These are phyloP conservation scores for Candida incommunis DNA, from an alignment of 805 yeast species.

Conservation along the genomic window DNA sequence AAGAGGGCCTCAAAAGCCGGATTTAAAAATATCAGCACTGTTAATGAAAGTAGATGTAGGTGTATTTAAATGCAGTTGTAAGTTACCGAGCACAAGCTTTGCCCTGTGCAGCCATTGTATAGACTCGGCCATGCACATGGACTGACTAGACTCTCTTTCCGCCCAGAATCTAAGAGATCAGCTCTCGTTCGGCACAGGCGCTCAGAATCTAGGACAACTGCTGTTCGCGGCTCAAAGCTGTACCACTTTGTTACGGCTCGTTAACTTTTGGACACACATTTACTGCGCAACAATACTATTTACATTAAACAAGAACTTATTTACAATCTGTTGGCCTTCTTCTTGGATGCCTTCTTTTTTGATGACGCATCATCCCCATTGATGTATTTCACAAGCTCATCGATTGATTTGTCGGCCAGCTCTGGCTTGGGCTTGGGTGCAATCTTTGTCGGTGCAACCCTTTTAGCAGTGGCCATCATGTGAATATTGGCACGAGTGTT, in stretches of 20 bases:
- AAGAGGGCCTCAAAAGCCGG: not conserved
- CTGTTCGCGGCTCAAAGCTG: no score
- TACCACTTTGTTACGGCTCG: no score
- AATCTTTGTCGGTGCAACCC: slow-evolving; percentile 1
- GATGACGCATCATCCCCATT: slow-evolving; percentile 31
- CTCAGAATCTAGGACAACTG: no score
- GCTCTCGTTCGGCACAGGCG: no score
- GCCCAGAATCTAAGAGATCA: no score
- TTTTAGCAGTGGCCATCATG: slow-evolving; percentile 4
- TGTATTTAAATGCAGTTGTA: slow-evolving; percentile 1
- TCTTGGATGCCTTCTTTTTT: slow-evolving; percentile 22
- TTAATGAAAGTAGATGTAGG: slow-evolving; percentile 1
- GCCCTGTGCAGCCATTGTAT: no score
- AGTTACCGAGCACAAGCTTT: no score
- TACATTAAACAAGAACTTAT: no score
- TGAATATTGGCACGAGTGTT: not conserved
- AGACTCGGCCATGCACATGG: no score
- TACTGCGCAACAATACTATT: no score
- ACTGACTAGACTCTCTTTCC: no score
- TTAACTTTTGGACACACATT: no score
- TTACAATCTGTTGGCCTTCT: slow-evolving; percentile 14
- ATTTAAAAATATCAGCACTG: not conserved
- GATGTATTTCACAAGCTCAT: slow-evolving; percentile 57
- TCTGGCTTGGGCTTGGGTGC: slow-evolving; percentile 10
- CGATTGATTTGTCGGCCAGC: slow-evolving; percentile 51